These are phyloP conservation scores for Pythium aphanidermatum DNA, from an alignment of 352 stramenopile species.

Conservation along the genomic window DNA sequence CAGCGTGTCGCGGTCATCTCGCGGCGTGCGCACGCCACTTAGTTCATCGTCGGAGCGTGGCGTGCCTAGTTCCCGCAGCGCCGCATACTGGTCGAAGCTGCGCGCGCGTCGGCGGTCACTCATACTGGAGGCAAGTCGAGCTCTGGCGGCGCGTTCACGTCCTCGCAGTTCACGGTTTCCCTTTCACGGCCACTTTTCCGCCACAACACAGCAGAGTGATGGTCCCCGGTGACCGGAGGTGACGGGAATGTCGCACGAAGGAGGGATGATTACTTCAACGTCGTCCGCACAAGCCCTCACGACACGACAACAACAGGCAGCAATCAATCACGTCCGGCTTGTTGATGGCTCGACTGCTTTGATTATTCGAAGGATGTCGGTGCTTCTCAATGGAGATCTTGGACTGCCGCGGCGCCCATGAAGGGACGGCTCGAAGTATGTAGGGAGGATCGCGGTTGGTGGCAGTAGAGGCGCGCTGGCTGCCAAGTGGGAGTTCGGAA, in stretches of 20 bases:
- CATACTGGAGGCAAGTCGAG: background rate
- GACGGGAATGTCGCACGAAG: constrained; percentile 16
- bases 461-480: too few relatives aligned
- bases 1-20: constrained; percentile 4
- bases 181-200: background rate
- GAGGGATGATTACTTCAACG: constrained; percentile 21
- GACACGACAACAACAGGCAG: constrained; percentile 5
- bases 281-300: constrained; percentile 2
- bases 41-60: constrained; percentile 2
- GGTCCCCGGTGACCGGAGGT: constrained; percentile 3
- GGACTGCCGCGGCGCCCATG: too few relatives aligned
- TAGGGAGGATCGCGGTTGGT: too few relatives aligned
- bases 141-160: background rate
- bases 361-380: too few relatives aligned
- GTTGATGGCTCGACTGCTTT: too few relatives aligned
- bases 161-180: background rate
- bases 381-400: too few relatives aligned
- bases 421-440: too few relatives aligned
- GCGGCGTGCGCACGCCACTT: background rate
- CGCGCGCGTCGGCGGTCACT: constrained; percentile 3
- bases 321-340: constrained; percentile 10
- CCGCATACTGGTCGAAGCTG: constrained; percentile 1
- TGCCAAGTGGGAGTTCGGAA: too few relatives aligned
- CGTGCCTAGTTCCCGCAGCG: constrained; percentile 3
- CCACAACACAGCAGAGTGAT: background rate